Evolutionary conservation across 257 asterid genomes (phyloP), one percentile per base, ranked within the genome.

Genomic region (Capsicum baccatum): DNA sequence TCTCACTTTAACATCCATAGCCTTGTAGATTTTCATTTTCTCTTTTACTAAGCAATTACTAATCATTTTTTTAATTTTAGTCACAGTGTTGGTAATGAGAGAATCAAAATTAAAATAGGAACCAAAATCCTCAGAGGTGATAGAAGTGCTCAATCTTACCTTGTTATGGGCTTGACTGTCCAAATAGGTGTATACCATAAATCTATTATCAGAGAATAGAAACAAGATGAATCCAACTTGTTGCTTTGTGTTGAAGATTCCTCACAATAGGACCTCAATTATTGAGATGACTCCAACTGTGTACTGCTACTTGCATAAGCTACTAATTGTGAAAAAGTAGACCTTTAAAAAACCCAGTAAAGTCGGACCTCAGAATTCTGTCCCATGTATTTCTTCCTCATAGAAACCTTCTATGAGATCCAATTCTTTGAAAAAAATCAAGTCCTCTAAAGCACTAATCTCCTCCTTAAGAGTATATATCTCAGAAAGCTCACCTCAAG

Each of bases 331-430:
- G 87, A 87, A 83, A 92, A 88, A 64, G 89, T 89, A 21, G 90
- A 91, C 83, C 86, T 88, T 83, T 86, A 86, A 66, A 87, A 92
- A 55, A 71, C 89, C 98, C 97, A 96, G 88, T 96, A 96, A 85
- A 83, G 88, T 88, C 98, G 89, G 80, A 98, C 99, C 66, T 88
- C 90, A 64, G 95, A 87, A 89, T 37, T 3, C 42, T 37, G 3
- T 37, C 42, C 42, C 42, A 37, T 37, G 42, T 37, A 37, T 37
- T 37, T 3, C 42, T 37, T 37, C 42, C 42, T 37, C 1, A 37
- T 3, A 37, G 42, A 37, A 37, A 37, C 42, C 84, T 89, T 90
- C 54, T 79, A 82, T n/a, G 79, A 93, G 92, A 80, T 94, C 97
- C 12, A 87, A 85, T 85, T 96, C 97, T 79, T 86, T 81, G 37